These are phyloP conservation scores for Adansonia grandidieri DNA, from an alignment of 441 rosid species.

Conservation along the genomic window DNA sequence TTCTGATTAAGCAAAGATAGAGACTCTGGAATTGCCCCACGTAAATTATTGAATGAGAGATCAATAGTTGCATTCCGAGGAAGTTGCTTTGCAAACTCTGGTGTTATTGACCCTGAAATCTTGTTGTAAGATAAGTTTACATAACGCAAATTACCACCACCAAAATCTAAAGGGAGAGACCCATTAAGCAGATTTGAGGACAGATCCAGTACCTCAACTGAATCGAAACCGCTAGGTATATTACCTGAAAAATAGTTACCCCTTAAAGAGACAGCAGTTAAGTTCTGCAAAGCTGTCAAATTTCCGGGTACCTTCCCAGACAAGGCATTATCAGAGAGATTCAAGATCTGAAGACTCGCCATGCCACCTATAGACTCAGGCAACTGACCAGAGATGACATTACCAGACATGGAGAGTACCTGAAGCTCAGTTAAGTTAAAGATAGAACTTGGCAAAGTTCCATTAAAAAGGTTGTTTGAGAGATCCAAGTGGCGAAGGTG, in stretches of 20 bases:
- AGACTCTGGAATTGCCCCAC: constrained; percentile 71
- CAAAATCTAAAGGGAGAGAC: constrained; percentile 59
- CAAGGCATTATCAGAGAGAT: constrained; percentile 76
- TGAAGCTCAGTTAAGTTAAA: constrained; percentile 60
- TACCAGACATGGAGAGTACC: constrained; percentile 63
- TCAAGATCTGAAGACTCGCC: constrained; percentile 56
- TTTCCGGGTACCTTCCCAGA: constrained; percentile 63
- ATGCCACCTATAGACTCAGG: constrained; percentile 44
- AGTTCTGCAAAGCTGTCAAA: constrained; percentile 49
- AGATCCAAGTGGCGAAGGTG: constrained; percentile 71
- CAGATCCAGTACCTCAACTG: constrained; percentile 60
- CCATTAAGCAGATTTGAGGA: constrained; percentile 77
- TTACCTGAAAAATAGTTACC: constrained; percentile 63
- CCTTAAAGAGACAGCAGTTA: constrained; percentile 64
- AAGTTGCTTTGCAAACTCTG: constrained; percentile 48
- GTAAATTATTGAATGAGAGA: constrained; percentile 82
- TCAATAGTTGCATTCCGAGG: constrained; percentile 61
- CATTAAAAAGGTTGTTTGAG: constrained; percentile 70
- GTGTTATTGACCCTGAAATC: constrained; percentile 63
- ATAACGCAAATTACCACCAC: constrained; percentile 55
- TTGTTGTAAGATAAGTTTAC: constrained; percentile 75
- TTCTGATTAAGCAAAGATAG: constrained; percentile 60
- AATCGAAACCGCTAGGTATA: constrained; percentile 55
- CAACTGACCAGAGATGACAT: constrained; percentile 68
- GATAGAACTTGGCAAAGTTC: constrained; percentile 64